phyloP scores from a whole-genome alignment of 306 rosid genomes.

The Hylodesmum podocarpum region DNA sequence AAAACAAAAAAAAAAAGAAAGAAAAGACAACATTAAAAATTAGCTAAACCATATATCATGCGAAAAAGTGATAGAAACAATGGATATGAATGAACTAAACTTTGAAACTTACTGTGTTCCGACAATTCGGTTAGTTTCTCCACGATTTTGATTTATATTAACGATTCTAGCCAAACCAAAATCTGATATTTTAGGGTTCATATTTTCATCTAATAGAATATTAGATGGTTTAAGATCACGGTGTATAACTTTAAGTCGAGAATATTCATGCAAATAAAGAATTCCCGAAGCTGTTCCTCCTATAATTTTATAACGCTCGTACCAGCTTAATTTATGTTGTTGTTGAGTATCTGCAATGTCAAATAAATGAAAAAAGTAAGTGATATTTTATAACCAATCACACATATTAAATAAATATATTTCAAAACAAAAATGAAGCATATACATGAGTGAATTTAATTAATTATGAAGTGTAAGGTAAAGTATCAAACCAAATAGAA shows the following conservation, averaged over 20 bases:
- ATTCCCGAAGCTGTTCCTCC: neutral
- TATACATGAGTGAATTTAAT: neutral
- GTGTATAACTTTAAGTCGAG: neutral
- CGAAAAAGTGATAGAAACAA: neutral
- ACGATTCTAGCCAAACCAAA: neutral
- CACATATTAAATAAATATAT: neutral
- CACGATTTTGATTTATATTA: neutral
- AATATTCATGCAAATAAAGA: neutral
- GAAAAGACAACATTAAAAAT: too few relatives aligned
- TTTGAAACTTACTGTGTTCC: neutral
- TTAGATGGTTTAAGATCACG: neutral
- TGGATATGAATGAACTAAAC: neutral
- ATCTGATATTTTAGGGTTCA: neutral
- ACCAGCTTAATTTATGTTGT: neutral
- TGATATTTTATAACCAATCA: neutral
- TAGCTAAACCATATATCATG: neutral
- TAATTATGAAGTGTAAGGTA: neutral
- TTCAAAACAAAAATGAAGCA: neutral
- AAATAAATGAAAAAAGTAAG: neutral
- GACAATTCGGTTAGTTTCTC: neutral
- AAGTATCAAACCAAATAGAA: slow-evolving; percentile 16
- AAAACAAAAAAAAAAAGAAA: too few relatives aligned
- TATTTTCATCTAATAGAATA: neutral
- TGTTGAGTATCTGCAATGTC: neutral
- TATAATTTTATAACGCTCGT: neutral